Evolutionary conservation across 2,329 filamentous ascomycete species (phyloP).

Genomic region (Fonsecaea erecta): DNA sequence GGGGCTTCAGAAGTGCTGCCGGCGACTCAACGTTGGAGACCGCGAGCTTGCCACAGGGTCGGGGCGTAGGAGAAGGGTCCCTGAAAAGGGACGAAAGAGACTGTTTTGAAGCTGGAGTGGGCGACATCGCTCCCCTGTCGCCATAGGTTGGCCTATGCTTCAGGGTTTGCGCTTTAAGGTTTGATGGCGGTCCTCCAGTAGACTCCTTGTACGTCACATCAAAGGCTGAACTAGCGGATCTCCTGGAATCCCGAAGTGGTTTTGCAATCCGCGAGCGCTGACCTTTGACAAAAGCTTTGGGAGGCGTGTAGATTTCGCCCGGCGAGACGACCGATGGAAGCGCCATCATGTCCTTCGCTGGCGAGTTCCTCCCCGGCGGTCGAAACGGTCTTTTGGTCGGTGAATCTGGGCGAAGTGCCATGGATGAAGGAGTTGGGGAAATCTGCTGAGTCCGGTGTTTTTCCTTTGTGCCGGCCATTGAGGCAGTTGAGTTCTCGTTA

Average conservation of each 20-base stretch:
- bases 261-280: slow-evolving; percentile 33
- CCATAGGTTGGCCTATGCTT: slow-evolving; percentile 20
- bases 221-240: slow-evolving; percentile 23
- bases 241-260: slow-evolving; percentile 18
- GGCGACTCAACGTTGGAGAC: slow-evolving; percentile 13
- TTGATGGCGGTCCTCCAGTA: not conserved
- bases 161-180: slow-evolving; percentile 15
- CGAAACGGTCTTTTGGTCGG: slow-evolving; percentile 32
- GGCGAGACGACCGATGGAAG: slow-evolving; percentile 26
- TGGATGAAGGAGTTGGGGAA: slow-evolving; percentile 71
- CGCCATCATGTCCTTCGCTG: slow-evolving; percentile 26
- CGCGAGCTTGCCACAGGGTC: slow-evolving; percentile 6
- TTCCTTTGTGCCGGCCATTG: slow-evolving; percentile 19
- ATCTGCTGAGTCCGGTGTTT: slow-evolving; percentile 60
- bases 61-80: slow-evolving; percentile 8
- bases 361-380: slow-evolving; percentile 34
- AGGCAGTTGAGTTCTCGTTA: slow-evolving; percentile 31
- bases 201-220: slow-evolving; percentile 8
- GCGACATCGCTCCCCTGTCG: slow-evolving; percentile 14
- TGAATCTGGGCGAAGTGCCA: slow-evolving; percentile 25
- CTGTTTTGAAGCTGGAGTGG: slow-evolving; percentile 19
- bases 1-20: slow-evolving; percentile 21
- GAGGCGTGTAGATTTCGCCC: slow-evolving; percentile 34
- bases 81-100: slow-evolving; percentile 30
- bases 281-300: slow-evolving; percentile 34